These are phyloP conservation scores for Phytophthora ramorum DNA, from an alignment of 352 stramenopile species.

Conservation along the genomic window DNA sequence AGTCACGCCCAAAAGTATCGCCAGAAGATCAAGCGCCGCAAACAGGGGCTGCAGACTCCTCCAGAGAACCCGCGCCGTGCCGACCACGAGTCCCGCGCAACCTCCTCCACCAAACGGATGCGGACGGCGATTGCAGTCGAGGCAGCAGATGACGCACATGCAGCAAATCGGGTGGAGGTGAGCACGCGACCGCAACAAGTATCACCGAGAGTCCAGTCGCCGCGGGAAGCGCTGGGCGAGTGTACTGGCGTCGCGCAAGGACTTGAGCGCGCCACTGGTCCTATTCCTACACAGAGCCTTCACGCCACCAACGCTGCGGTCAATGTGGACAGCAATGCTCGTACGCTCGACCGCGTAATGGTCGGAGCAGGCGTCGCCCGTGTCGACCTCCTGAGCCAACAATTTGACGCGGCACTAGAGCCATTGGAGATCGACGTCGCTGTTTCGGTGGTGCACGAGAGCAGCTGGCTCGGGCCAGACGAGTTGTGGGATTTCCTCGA, in stretches of 20 bases:
- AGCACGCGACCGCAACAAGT: conserved; percentile 2
- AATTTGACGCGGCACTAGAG: conserved; percentile 19
- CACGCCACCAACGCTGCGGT: not conserved
- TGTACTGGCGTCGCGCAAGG: not conserved
- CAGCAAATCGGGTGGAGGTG: conserved; percentile 12
- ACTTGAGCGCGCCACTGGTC: conserved; percentile 15
- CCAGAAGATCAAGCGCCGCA: conserved; percentile 53
- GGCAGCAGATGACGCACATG: conserved; percentile 11
- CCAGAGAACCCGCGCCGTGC: not conserved
- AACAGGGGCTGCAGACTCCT: conserved; percentile 16
- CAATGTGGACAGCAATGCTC: conserved; percentile 9
- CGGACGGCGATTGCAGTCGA: conserved; percentile 9
- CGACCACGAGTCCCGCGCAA: not conserved
- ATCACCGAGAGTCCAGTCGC: conserved; percentile 31
- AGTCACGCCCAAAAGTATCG: conserved; percentile 69
- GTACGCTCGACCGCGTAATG: conserved; percentile 14
- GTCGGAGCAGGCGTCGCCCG: conserved; percentile 6
- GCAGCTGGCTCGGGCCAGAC: conserved; percentile 25
- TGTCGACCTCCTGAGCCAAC: conserved; percentile 1
- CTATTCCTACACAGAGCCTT: conserved; percentile 16
- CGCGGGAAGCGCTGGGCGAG: conserved; percentile 17
- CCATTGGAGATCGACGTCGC: conserved; percentile 17
- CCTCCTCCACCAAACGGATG: conserved; percentile 26
- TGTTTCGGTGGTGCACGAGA: conserved; percentile 26
- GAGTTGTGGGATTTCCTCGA: conserved; percentile 31